Percentiles rank a stretch among this genome's conserved stretches.
Conservation (phyloP, 805 yeast species). For the Yarrowia deformans region DNA sequence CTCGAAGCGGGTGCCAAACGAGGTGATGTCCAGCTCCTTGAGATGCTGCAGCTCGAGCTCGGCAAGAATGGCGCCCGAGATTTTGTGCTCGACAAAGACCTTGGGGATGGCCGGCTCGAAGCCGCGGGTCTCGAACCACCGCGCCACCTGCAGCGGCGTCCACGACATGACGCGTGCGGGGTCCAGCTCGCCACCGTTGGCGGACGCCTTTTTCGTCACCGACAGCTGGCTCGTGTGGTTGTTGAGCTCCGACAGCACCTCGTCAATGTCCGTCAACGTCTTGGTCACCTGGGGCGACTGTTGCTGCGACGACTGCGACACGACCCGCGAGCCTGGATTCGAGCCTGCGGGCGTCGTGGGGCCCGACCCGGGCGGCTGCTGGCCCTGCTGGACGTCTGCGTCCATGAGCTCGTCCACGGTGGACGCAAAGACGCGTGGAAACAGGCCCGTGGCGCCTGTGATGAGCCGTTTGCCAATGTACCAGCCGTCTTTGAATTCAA, state of each 20-base stretch:
- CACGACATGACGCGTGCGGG: conserved; percentile 53
- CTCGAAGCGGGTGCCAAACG: conserved; percentile 96
- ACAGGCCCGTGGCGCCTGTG: conserved; percentile 80
- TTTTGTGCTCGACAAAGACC: conserved; percentile 84
- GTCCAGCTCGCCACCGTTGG: conserved; percentile 8
- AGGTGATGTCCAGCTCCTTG: conserved; percentile 88
- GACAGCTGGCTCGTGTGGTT: conserved; percentile 43
- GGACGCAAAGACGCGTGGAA: conserved; percentile 89
- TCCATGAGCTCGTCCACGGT: conserved; percentile 46
- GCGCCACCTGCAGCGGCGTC: conserved; percentile 86
- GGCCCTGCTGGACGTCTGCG: conserved; percentile 44
- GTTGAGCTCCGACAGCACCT: conserved; percentile 50
- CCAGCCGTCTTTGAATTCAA: conserved; percentile 97
- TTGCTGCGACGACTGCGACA: conserved; percentile 5
- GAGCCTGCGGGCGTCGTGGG: conserved; percentile 38
- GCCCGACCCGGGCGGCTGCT: neutral
- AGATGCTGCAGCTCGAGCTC: conserved; percentile 85
- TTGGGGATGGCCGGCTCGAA: conserved; percentile 78
- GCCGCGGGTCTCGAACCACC: conserved; percentile 74
- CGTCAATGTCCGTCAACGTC: conserved; percentile 52
- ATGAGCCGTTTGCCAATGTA: conserved; percentile 77
- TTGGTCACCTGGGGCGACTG: conserved; percentile 44
- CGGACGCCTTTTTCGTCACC: conserved; percentile 2
- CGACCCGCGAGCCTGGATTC: conserved; percentile 17
- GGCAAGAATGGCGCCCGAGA: conserved; percentile 83